Evolutionary conservation across 1,284 basidiomycete species (phyloP).

Genomic region (Quambalaria eucalypti): DNA sequence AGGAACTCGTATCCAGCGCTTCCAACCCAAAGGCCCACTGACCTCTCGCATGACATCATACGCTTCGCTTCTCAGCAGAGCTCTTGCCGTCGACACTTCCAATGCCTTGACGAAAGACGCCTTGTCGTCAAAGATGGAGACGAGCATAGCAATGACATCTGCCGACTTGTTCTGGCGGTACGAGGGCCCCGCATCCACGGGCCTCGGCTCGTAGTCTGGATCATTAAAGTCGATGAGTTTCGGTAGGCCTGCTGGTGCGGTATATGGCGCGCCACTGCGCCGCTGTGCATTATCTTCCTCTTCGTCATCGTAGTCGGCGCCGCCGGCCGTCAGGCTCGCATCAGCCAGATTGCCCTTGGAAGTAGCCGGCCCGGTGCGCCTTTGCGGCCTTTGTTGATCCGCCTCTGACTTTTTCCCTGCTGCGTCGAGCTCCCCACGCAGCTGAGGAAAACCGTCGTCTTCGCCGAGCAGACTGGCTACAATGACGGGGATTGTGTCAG

Average conservation of each 20-base stretch:
- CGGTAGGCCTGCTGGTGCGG: background rate
- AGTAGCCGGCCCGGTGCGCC: background rate
- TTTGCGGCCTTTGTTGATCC: too few relatives aligned
- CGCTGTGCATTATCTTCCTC: conserved; percentile 7
- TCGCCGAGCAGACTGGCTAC: conserved; percentile 41
- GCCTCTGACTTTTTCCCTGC: background rate
- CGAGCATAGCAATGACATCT: conserved; percentile 42
- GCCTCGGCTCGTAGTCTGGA: conserved; percentile 11
- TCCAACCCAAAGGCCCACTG: conserved; percentile 1
- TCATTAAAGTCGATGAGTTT: conserved; percentile 3
- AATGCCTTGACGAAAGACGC: conserved; percentile 37
- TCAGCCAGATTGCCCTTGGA: background rate
- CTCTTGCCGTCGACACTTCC: conserved; percentile 39
- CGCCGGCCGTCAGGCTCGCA: conserved; percentile 13
- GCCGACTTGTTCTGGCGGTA: conserved; percentile 33
- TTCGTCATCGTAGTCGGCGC: conserved; percentile 1
- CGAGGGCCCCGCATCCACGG: conserved; percentile 15
- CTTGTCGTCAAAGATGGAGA: conserved; percentile 43
- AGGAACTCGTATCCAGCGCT: conserved; percentile 53
- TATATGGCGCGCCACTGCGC: background rate
- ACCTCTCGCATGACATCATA: conserved; percentile 31
- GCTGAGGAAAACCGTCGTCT: conserved; percentile 31
- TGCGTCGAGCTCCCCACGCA: conserved; percentile 32
- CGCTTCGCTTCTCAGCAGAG: conserved; percentile 30
- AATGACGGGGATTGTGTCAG: conserved; percentile 38